Base-by-base conservation (phyloP, 371 early-diverging fungal species). In the Zychaea mexicana region DNA sequence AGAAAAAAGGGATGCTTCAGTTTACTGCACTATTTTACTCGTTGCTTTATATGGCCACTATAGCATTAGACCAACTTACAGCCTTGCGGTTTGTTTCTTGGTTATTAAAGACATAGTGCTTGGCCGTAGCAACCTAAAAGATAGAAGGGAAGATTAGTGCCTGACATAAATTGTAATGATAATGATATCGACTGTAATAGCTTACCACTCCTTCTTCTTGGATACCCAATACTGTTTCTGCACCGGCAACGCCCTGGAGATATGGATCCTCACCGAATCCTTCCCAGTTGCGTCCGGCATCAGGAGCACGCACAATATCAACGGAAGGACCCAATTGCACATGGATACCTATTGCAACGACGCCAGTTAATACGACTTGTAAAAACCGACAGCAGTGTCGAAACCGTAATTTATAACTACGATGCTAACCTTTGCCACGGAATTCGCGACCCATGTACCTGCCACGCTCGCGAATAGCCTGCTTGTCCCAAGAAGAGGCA, bases 401-500 rank as follows among this genome's bases (percentile, higher is more conserved):
- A 77, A 63, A 53, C 87, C 67, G 32, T 81, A 65, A n/a, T n/a
- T n/a, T n/a, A n/a, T n/a, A n/a, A n/a, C n/a, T n/a, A n/a, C n/a
- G n/a, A n/a, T n/a, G n/a, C n/a, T n/a, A n/a, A 60, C 89, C 89
- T 39, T 77, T 78, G 2, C 65, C 72, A 17, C 70, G 52, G 47
- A 79, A 82, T 68, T 88, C 89, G 21, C 70, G 22, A 32, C 86
- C 89, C 69, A 85, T 75, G 24, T 76, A 71, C 8, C 28, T 33
- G 24, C 83, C 89, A 62, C 85, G 82, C 3, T 70, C 53, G 45
- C 55, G 52, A 52, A 88, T 81, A 17, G 81, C 70, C 2, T 57
- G 38, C 33, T 73, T 78, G 69, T 86, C 85, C 49, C 76, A 86
- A 1, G 82, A 78, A 5, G 87, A 76, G 57, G 86, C 87, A 31